Percentiles rank a stretch among this genome's conserved stretches.
These are phyloP conservation scores for Cladosporium sp. DNA, from an alignment of 2,329 filamentous ascomycete species.

Conservation along the genomic window DNA sequence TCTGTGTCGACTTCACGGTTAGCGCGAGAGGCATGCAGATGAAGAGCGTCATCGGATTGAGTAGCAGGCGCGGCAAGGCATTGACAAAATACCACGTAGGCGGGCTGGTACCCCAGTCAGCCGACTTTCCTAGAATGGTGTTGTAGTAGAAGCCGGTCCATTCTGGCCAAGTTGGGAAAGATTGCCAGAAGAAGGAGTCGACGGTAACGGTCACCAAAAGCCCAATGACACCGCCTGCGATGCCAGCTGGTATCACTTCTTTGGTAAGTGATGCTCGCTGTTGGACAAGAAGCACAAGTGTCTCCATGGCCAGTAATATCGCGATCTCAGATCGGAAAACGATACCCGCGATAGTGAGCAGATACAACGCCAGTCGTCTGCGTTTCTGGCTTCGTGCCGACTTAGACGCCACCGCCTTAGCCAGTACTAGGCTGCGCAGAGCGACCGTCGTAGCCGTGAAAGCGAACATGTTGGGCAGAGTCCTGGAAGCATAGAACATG, in stretches of 20 bases:
- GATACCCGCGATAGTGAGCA: conserved; percentile 75
- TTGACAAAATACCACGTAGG: conserved; percentile 84
- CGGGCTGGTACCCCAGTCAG: conserved; percentile 81
- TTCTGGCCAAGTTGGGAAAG: conserved; percentile 77
- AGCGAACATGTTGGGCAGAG: conserved; percentile 94
- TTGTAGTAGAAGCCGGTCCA: conserved; percentile 88
- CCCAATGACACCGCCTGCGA: conserved; percentile 61
- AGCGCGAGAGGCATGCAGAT: conserved; percentile 50
- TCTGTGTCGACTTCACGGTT: conserved; percentile 43
- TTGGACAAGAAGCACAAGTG: conserved; percentile 59
- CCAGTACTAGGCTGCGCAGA: conserved; percentile 49
- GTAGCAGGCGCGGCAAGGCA: conserved; percentile 73
- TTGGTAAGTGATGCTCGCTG: conserved; percentile 50
- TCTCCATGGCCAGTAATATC: conserved; percentile 67
- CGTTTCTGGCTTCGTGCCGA: conserved; percentile 39
- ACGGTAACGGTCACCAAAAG: conserved; percentile 67
- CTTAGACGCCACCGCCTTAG: conserved; percentile 36
- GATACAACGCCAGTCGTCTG: conserved; percentile 62
- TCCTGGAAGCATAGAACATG: conserved; percentile 86
- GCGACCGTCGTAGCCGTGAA: conserved; percentile 74
- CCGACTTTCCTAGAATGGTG: conserved; percentile 74
- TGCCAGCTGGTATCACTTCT: conserved; percentile 63
- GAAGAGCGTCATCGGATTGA: conserved; percentile 67
- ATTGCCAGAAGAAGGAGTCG: conserved; percentile 93
- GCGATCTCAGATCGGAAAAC: conserved; percentile 89